phyloP scores from a whole-genome alignment of 306 rosid genomes.

The Coriaria nepalensis region DNA sequence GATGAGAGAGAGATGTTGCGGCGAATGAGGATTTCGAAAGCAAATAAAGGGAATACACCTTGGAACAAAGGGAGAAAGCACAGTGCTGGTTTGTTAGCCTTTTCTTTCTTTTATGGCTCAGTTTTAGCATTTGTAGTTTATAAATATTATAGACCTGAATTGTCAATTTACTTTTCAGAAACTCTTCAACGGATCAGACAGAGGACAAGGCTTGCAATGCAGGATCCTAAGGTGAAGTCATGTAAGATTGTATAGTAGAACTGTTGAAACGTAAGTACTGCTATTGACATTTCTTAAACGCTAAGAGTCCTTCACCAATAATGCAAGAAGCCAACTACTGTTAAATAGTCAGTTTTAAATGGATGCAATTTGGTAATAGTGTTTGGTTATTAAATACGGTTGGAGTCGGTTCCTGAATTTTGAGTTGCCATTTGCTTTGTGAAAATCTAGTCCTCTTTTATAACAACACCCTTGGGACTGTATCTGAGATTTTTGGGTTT shows the following conservation, averaged over 20 bases:
- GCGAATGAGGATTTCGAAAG: constrained; percentile 73
- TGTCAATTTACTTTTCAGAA: constrained; percentile 35
- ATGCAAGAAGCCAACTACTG: no score
- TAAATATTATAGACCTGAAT: constrained; percentile 7
- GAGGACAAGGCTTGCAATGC: constrained; percentile 92
- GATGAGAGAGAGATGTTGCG: constrained; percentile 64
- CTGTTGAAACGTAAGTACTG: no score
- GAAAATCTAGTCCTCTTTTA: no score
- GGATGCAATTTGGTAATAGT: no score
- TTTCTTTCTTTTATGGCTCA: neutral
- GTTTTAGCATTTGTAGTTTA: neutral
- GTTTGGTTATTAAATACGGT: no score
- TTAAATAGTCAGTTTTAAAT: no score
- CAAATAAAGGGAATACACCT: constrained; percentile 76
- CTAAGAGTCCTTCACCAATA: no score
- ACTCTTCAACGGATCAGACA: constrained; percentile 72
- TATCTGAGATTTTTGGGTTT: neutral
- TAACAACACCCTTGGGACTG: neutral
- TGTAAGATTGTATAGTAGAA: constrained; percentile 45
- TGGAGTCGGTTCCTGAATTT: no score
- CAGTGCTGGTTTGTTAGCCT: constrained; percentile 43
- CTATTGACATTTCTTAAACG: no score
- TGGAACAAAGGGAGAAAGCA: constrained; percentile 98
- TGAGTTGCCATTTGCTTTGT: no score
- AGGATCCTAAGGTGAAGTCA: constrained; percentile 99